A percentile compares a stretch with the other conserved stretches of the same genome.
Evolutionary conservation across 768 basidiomycete genomes (phyloP).

Genomic region (Multifurca ochricompacta): DNA sequence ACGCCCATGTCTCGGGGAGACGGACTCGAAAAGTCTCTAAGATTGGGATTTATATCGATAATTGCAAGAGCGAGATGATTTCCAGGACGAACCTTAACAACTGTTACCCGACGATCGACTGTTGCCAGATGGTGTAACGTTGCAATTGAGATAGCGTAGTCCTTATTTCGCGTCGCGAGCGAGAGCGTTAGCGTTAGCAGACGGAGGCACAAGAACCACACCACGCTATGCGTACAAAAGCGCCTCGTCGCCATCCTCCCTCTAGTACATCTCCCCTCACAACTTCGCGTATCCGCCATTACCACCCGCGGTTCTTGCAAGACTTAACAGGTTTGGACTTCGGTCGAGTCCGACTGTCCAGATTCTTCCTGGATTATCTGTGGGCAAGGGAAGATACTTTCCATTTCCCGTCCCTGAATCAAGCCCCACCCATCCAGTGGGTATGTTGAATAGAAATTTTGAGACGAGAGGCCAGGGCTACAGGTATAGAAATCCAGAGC

Average conservation of each 20-base stretch:
- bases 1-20: constrained; percentile 64
- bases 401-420: constrained; percentile 98
- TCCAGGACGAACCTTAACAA: constrained; percentile 54
- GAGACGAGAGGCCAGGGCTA: constrained; percentile 90
- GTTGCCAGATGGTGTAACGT: constrained; percentile 96
- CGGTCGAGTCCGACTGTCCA: constrained; percentile 83
- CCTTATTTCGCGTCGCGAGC: constrained; percentile 38
- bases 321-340: constrained; percentile 67
- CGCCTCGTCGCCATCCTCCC: constrained; percentile 63
- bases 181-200: neutral
- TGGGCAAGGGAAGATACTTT: constrained; percentile 82
- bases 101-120: constrained; percentile 54
- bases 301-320: constrained; percentile 60
- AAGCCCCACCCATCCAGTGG: constrained; percentile 76
- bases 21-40: constrained; percentile 55
- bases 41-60: neutral
- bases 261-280: constrained; percentile 74
- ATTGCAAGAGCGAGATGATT: neutral
- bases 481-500: constrained; percentile 25
- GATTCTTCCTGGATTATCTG: constrained; percentile 48
- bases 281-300: constrained; percentile 50
- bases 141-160: constrained; percentile 95
- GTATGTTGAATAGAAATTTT: constrained; percentile 60
- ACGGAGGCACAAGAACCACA: constrained; percentile 20
- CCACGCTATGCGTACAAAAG: constrained; percentile 56